Base-by-base conservation (phyloP, 169 alveolate species). In the Plasmodium coatneyi region DNA sequence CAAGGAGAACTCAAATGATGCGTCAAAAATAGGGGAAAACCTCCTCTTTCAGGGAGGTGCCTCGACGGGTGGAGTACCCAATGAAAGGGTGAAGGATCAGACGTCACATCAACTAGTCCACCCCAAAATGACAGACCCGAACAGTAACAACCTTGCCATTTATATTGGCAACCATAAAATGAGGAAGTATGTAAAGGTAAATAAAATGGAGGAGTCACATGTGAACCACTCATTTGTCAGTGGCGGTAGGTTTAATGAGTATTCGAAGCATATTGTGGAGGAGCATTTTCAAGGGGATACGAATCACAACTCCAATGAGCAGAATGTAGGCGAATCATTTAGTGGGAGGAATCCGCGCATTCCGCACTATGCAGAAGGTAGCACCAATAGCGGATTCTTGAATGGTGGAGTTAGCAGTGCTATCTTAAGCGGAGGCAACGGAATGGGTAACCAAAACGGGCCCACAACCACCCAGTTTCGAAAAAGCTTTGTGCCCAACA, bases 1-100 rank as follows among this genome's bases (percentile, higher is more conserved):
- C 19, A 83, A 83, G 72, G 83, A 83, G 19, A 70, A 70, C 4
- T 41, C 56, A 28, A 71, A 46, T 34, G 92, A 54, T 43, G 34
- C 52, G 12, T 19, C 74, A n/a, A 80, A 80, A 25, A 80, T 71
- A 6, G 49, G 71, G 28, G 71, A 83, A 7, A 14, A 41, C 9
- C 1, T 43, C 14, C 56, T 49, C 22, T 49, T 49, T 49, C 60
- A 49, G 6, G 60, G 19, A 49, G 19, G 52, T 0, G 70, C n/a
- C 76, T 25, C 28, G 5, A 6, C 41, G 22, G 78, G 54, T 39
- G 39, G 12, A 0, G n/a, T 22, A 6, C 32, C 71, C 16, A 79
- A 0, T 10, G 54, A 66, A 19, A n/a, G n/a, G 19, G 30, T 66
- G 19, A 28, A 22, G 36, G 76, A 66, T 66, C 41, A 66, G 36